Base-by-base conservation (phyloP, 176 grass and related monocot genomes). In the Rhynchospora pubera region DNA sequence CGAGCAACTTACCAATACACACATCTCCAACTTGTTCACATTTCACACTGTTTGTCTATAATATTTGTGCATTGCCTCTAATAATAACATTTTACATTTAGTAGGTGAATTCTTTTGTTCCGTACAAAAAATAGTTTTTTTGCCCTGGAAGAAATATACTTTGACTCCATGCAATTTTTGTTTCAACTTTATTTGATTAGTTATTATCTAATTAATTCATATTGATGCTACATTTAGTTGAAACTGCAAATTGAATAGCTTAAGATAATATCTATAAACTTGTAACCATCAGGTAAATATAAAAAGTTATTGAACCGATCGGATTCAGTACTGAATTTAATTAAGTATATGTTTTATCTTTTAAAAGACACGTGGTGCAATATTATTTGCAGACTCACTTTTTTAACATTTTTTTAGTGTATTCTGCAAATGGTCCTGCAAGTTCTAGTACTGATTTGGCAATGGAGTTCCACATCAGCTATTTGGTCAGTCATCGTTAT, bases 11-110 rank as follows among this genome's bases (percentile, higher is more conserved):
- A 51, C 3, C 53, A 28, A 76, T 19, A 30, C 13, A 53, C 48
- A 30, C 72, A 4, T 47, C 46, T 52, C 6, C 24, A 60, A 60
- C 60, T 24, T 23, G 60, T 69, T 69, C 65, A n/a, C n/a, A n/a
- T n/a, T n/a, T n/a, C n/a, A 69, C 65, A 69, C 34, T 55, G 72
- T 53, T 55, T 76, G 72, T 76, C 46, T 55, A 76, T 55, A 9
- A 28, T 30, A 53, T 51, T 26, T 48, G 2, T 48, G 24, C 13
- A 16, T 6, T 42, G 28, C 62, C 47, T 19, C 69, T 24, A 44
- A n/a, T 74, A 21, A 51, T 50, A 51, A 14, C 51, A 15, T 67
- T 60, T n/a, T n/a, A n/a, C n/a, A n/a, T n/a, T n/a, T n/a, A n/a
- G n/a, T 62, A 4, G 45, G 44, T 50, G 24, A 73, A 46, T 23